A percentile compares a stretch with the other conserved stretches of the same genome.
phyloP scores from a whole-genome alignment of 2,329 filamentous ascomycete genomes.

The Rutstroemia sp. region DNA sequence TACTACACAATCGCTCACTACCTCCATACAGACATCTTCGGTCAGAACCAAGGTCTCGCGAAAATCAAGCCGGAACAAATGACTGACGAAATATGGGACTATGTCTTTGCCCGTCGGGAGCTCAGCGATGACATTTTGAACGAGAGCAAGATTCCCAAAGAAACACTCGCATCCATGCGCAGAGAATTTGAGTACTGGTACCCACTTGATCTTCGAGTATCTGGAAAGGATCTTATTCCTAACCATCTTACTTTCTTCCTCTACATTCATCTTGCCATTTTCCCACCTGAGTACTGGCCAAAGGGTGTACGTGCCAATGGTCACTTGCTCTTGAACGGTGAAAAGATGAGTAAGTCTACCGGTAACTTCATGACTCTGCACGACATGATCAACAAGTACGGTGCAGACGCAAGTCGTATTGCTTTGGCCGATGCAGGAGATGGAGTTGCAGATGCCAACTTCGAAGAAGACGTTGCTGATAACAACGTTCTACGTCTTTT shows the following conservation, averaged over 20 bases:
- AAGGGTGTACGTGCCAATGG: conserved; percentile 80
- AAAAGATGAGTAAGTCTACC: conserved; percentile 98
- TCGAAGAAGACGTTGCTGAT: conserved; percentile 92
- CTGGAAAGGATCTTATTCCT: conserved; percentile 86
- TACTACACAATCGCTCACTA: conserved; percentile 62
- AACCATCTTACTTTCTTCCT: conserved; percentile 96
- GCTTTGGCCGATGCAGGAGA: conserved; percentile 93
- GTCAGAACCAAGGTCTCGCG: conserved; percentile 58
- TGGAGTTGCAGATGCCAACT: conserved; percentile 91
- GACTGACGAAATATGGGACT: conserved; percentile 95
- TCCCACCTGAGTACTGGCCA: conserved; percentile 84
- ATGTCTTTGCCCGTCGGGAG: conserved; percentile 75
- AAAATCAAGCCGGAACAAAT: conserved; percentile 77
- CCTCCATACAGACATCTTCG: conserved; percentile 82
- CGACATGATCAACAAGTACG: conserved; percentile 84
- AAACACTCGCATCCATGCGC: conserved; percentile 70
- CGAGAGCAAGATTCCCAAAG: conserved; percentile 64
- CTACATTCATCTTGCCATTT: conserved; percentile 87
- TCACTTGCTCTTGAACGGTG: conserved; percentile 87
- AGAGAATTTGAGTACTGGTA: conserved; percentile 97
- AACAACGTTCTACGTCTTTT: conserved; percentile 81
- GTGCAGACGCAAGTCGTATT: conserved; percentile 85
- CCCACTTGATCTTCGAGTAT: conserved; percentile 79
- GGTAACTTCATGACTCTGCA: conserved; percentile 93
- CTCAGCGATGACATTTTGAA: conserved; percentile 56